Evolutionary conservation across 768 basidiomycete species (phyloP).

Genomic region (Coprinopsis sp.): DNA sequence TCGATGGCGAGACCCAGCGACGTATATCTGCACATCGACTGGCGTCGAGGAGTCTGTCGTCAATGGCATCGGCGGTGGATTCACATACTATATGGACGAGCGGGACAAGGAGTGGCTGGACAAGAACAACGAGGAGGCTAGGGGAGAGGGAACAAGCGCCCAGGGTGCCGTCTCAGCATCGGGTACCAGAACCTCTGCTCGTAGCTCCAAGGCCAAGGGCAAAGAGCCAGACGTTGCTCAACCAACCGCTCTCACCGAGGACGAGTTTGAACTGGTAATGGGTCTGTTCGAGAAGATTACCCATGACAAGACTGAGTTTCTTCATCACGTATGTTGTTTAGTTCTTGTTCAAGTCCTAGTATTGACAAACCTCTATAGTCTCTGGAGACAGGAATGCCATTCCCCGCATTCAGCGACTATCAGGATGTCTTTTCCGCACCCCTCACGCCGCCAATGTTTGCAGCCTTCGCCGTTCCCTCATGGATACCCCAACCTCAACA

Average conservation of each 20-base stretch:
- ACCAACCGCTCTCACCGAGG: constrained; percentile 72
- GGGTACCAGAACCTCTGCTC: constrained; percentile 52
- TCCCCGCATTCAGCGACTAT: constrained; percentile 71
- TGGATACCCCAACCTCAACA: constrained; percentile 63
- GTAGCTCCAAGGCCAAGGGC: constrained; percentile 76
- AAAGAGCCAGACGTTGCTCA: constrained; percentile 72
- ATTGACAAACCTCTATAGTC: constrained; percentile 34
- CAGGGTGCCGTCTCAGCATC: constrained; percentile 61
- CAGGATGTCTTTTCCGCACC: constrained; percentile 61
- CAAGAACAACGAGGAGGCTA: constrained; percentile 81
- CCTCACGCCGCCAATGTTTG: constrained; percentile 59
- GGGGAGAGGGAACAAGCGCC: constrained; percentile 79
- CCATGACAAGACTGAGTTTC: constrained; percentile 82
- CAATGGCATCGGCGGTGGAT: constrained; percentile 63
- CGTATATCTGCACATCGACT: constrained; percentile 78
- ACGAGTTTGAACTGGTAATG: constrained; percentile 95
- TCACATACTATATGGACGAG: constrained; percentile 94
- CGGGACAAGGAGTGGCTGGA: constrained; percentile 93
- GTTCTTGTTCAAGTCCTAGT: background rate
- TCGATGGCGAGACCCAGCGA: constrained; percentile 71
- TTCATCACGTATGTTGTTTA: constrained; percentile 71
- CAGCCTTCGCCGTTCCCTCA: constrained; percentile 60
- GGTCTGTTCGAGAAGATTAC: constrained; percentile 89
- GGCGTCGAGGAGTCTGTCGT: constrained; percentile 75
- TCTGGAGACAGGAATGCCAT: constrained; percentile 61